phyloP scores from a whole-genome alignment of 768 basidiomycete species.

The Lactifluus piperatus region DNA sequence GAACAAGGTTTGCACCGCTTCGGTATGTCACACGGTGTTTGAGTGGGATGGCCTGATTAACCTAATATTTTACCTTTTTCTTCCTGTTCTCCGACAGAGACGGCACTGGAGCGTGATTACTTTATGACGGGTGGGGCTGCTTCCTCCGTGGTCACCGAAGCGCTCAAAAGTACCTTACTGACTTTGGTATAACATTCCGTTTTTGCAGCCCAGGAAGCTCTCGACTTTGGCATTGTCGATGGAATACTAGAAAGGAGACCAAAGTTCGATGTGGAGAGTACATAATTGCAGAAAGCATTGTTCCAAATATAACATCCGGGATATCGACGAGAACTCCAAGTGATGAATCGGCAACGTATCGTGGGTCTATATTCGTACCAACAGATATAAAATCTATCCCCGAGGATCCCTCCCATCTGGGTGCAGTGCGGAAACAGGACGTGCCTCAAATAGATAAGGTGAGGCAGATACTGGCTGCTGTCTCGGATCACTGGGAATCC shows the following conservation, averaged over 20 bases:
- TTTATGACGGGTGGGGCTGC: constrained; percentile 73
- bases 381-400: background rate
- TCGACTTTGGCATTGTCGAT: constrained; percentile 89
- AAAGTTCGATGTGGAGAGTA: constrained; percentile 32
- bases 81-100: constrained; percentile 41
- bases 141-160: constrained; percentile 18
- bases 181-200: constrained; percentile 18
- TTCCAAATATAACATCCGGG: background rate
- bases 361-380: background rate
- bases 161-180: constrained; percentile 10
- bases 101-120: constrained; percentile 87
- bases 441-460: background rate
- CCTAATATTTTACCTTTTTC: constrained; percentile 20
- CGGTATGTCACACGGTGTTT: constrained; percentile 39
- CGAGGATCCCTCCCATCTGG: background rate
- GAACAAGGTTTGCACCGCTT: constrained; percentile 66
- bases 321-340: background rate
- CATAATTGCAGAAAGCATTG: constrained; percentile 1
- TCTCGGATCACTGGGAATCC: background rate
- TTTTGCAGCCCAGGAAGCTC: constrained; percentile 68
- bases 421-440: background rate
- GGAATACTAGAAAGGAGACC: constrained; percentile 79
- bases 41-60: constrained; percentile 15
- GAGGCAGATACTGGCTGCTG: background rate
- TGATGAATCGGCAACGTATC: background rate